Percentiles rank a stretch among this genome's conserved stretches.
Conservation (phyloP, 2,329 filamentous ascomycete genomes). For the Claviceps arundinis region DNA sequence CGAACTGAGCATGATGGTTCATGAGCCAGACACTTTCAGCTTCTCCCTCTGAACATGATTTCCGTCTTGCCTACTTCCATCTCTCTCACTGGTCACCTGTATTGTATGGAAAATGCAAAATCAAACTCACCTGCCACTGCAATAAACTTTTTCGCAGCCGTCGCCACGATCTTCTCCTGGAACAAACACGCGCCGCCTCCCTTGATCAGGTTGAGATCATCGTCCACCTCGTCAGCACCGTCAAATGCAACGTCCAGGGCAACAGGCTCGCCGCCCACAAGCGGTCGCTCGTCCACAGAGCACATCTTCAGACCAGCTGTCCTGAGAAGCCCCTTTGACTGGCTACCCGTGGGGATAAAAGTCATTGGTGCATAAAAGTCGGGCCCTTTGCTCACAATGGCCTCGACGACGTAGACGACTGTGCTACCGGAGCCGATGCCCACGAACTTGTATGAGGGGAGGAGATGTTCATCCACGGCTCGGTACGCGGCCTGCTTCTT, state of each 20-base stretch:
- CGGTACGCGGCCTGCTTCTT: constrained; percentile 63
- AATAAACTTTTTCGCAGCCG: constrained; percentile 71
- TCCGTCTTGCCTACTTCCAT: not conserved
- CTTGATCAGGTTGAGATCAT: constrained; percentile 92
- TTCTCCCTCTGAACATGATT: constrained; percentile 2
- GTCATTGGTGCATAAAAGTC: constrained; percentile 50
- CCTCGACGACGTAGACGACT: constrained; percentile 74
- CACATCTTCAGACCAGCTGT: constrained; percentile 64
- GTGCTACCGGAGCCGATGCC: constrained; percentile 75
- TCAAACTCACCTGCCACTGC: constrained; percentile 59
- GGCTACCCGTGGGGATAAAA: constrained; percentile 87
- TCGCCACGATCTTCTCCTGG: constrained; percentile 92
- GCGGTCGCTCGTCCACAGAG: constrained; percentile 61
- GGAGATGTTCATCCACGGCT: constrained; percentile 62
- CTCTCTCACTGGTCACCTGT: no score
- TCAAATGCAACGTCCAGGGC: constrained; percentile 84
- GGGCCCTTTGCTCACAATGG: constrained; percentile 51
- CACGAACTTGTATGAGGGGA: constrained; percentile 46
- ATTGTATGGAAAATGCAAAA: not conserved
- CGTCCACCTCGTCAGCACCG: constrained; percentile 92
- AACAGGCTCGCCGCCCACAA: constrained; percentile 24
- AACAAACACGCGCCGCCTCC: constrained; percentile 94
- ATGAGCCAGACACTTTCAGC: no score
- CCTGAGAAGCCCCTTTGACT: constrained; percentile 77
- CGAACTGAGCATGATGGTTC: no score